Evolutionary conservation across 768 basidiomycete genomes (phyloP), one percentile per base, ranked within the genome.

Genomic region (Suillus paluster): DNA sequence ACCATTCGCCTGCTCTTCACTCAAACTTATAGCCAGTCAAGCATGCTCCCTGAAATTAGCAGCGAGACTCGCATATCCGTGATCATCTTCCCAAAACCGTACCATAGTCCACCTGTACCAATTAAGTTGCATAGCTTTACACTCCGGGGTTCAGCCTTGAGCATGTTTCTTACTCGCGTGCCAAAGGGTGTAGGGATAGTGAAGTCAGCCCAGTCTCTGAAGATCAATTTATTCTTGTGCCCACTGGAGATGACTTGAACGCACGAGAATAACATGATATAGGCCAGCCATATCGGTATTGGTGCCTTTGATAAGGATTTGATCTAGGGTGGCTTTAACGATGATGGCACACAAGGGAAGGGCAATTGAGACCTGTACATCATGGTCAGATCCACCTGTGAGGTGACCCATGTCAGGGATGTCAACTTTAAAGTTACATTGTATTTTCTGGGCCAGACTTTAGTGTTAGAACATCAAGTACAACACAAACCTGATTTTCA

Each of bases 211-310:
- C 92, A 96, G 69, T 93, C 92, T 11, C 95, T 92, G 66, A 30
- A 23, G 44, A 17, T 61, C 59, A 53, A 45, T 50, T 52, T 41
- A 52, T 60, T 50, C 57, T 49, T 48, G 45, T 19, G 53, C 23
- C 50, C 45, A 49, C 33, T 33, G 41, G 42, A 48, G 48, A 36
- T 52, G 49, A 44, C 59, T 53, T 30, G 45, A 39, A 19, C 80
- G 53, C 53, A 94, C 92, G 91, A 90, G 69, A 89, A 88, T 54
- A 95, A 84, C 59, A 97, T 81, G 58, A 90, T 91, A 67, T 94
- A 92, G 0, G 90, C 92, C 55, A 98, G 83, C 96, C 96, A 98
- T 66, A 95, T 85, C 3, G 96, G 95, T 11, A 98, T 79, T 66
- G 92, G 90, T 2, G 91, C 78, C 72, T 94, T 97, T 70, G 86